A percentile compares a stretch with the other conserved stretches of the same genome.
These are phyloP conservation scores for Lyophyllum decastes DNA, from an alignment of 768 basidiomycete genomes.

Conservation along the genomic window DNA sequence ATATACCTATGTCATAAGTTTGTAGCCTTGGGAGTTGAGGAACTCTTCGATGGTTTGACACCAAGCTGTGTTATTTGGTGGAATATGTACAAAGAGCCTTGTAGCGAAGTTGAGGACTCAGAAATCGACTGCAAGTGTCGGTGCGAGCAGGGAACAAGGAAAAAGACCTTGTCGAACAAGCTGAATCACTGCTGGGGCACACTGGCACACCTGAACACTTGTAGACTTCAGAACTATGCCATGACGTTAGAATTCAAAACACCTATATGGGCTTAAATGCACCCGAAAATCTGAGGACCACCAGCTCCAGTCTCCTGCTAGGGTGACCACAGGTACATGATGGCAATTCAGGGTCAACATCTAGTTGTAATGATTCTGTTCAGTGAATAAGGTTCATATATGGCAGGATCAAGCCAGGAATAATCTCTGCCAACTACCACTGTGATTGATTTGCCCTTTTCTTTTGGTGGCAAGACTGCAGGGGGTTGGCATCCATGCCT, in stretches of 20 bases:
- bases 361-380: too few relatives aligned
- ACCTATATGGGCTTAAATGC: too few relatives aligned
- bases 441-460: not conserved
- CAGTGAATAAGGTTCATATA: not conserved
- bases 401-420: not conserved
- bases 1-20: not conserved
- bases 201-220: too few relatives aligned
- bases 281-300: too few relatives aligned
- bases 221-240: too few relatives aligned
- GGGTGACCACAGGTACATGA: too few relatives aligned
- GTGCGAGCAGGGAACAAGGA: not conserved
- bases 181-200: not conserved
- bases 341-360: too few relatives aligned
- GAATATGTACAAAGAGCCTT: not conserved
- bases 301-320: too few relatives aligned
- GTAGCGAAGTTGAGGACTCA: not conserved
- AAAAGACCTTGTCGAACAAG: not conserved
- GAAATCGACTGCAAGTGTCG: slow-evolving; percentile 1
- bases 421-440: not conserved
- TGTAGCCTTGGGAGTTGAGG: not conserved
- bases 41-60: not conserved
- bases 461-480: not conserved
- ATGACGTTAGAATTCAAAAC: too few relatives aligned
- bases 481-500: not conserved
- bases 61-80: slow-evolving; percentile 1